Evolutionary conservation across 257 asterid species (phyloP).

Genomic region (Mentha longifolia): DNA sequence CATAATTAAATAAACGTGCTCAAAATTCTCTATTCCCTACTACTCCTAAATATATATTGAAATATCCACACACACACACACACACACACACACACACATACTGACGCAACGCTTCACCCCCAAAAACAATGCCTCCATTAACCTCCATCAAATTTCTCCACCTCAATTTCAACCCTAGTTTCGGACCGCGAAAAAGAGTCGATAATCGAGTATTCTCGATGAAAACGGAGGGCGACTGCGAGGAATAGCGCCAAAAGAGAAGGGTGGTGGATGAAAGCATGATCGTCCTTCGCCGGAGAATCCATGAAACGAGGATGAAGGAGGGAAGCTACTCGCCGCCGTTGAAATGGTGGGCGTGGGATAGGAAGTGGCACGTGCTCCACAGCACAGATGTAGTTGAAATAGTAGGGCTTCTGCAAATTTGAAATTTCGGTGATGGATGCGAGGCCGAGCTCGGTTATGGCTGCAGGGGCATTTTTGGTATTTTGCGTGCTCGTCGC

Average conservation of each 20-base stretch:
- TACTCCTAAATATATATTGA: too few species aligned
- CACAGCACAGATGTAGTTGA: constrained; percentile 39
- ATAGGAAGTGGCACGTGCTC: constrained; percentile 34
- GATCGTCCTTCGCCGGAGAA: constrained; percentile 42
- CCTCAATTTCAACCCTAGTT: neutral
- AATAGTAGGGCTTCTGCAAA: constrained; percentile 45
- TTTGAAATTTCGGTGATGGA: constrained; percentile 37
- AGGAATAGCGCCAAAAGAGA: too few species aligned
- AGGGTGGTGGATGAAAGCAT: neutral
- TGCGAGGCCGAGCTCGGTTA: constrained; percentile 43
- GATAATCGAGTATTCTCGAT: neutral
- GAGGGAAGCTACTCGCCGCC: constrained; percentile 47
- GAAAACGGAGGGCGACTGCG: constrained; percentile 8
- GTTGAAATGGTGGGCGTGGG: constrained; percentile 50
- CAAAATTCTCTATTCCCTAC: too few species aligned
- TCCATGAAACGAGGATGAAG: constrained; percentile 42
- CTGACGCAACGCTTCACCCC: neutral
- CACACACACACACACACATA: too few species aligned
- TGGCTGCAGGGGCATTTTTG: constrained; percentile 34
- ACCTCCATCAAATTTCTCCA: neutral
- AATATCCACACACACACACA: neutral
- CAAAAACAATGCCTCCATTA: neutral
- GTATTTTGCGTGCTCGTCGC: constrained; percentile 27
- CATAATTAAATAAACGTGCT: too few species aligned
- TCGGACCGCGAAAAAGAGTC: neutral